Evolutionary conservation across 306 rosid species (phyloP), one percentile per base, ranked within the genome.

Genomic region (Cucurbita maxima): DNA sequence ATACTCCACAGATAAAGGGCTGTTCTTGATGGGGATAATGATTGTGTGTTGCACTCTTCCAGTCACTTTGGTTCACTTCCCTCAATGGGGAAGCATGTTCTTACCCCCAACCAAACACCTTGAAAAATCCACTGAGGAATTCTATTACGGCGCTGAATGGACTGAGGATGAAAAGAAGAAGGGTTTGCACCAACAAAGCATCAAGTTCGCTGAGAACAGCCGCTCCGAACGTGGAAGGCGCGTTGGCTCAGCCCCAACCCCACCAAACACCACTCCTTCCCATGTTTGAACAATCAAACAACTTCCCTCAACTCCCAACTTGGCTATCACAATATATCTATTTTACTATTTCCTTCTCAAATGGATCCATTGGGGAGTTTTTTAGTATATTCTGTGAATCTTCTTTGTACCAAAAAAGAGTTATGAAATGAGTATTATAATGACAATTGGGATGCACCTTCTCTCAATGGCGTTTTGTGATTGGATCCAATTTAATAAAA

Each of bases 81-180:
- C 98, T 8, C 97, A 90, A 60, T 93, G 98, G 96, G 98, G 98
- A 0, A 12, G 97, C 83, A 90, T 93, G 97, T 86, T 93, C 64
- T 4, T 81, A 4, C 90, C 97, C 14, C 82, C 97, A 2, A 84
- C 96, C 1, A 87, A 87, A 69, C 87, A 90, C 5, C 71, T 77
- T 0, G 58, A 43, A 1, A 91, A 82, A 59, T 77, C 84, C 1
- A 85, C 82, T 0, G 97, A 93, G 19, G 94, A 90, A 43, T 41
- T 55, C n/a, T 90, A 93, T 59, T 90, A 93, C 10, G 84, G 76
- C 0, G 73, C 97, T 41, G 98, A 93, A 48, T 93, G 98, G 96
- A 85, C 79, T 1, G 87, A 88, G 5, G 96, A 78, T 3, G 98
- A 90, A 81, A 87, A 75, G 73, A 67, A 81, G 38, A 87, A 84